Conservation (phyloP, 495 filamentous ascomycete genomes). For the Penicillium subrubescens region DNA sequence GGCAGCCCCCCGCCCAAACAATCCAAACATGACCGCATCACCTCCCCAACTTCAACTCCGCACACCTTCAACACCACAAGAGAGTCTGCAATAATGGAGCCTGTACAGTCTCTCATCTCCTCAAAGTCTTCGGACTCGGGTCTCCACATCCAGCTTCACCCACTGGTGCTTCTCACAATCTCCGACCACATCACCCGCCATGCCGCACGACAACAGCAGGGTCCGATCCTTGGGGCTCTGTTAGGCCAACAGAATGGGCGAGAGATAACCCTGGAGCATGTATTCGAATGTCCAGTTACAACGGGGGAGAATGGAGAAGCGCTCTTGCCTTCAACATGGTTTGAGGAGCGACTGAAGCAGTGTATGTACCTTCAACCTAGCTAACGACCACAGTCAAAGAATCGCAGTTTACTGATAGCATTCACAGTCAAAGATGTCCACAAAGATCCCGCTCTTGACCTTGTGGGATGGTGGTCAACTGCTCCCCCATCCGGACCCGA, state of each 20-base stretch:
- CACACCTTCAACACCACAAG: neutral
- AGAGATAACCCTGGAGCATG: constrained; percentile 88
- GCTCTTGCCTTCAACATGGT: constrained; percentile 69
- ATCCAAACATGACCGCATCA: constrained; percentile 27
- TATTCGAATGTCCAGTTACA: constrained; percentile 74
- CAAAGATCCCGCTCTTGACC: constrained; percentile 76
- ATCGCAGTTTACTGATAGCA: constrained; percentile 9
- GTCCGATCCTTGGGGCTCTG: constrained; percentile 82
- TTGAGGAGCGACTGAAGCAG: constrained; percentile 76
- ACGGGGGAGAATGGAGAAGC: constrained; percentile 48
- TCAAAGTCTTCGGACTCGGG: constrained; percentile 73
- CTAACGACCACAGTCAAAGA: neutral
- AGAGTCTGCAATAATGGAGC: constrained; percentile 28
- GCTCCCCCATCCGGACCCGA: constrained; percentile 72
- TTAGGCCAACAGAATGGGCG: constrained; percentile 89
- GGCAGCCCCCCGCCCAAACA: neutral
- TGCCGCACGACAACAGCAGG: constrained; percentile 69
- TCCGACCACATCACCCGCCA: constrained; percentile 95
- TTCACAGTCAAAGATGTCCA: constrained; percentile 82
- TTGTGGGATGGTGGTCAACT: constrained; percentile 95
- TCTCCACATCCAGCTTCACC: constrained; percentile 84
- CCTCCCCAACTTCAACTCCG: constrained; percentile 12
- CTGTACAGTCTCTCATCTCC: constrained; percentile 57
- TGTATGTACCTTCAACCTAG: constrained; percentile 55
- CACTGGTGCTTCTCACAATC: constrained; percentile 91